Percentiles rank a stretch among this genome's conserved stretches.
These are phyloP conservation scores for Physocladia obscura DNA, from an alignment of 192 early-diverging fungal species.

Conservation along the genomic window DNA sequence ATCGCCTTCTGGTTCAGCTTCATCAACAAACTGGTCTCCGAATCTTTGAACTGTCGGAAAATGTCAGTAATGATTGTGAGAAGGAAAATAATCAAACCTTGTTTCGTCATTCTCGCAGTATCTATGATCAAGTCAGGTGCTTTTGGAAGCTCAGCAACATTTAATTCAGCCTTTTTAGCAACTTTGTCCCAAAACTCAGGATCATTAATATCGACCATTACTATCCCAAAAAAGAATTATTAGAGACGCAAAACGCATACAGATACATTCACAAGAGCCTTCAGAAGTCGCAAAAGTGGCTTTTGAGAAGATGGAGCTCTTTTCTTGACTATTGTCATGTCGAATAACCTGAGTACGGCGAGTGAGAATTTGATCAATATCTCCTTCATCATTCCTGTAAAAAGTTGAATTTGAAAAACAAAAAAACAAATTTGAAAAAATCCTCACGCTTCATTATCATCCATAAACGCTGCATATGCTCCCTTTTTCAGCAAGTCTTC, in stretches of 20 bases:
- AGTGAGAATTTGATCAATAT: slow-evolving; percentile 82
- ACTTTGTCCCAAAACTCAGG: slow-evolving; percentile 90
- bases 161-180: slow-evolving; percentile 72
- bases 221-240: slow-evolving; percentile 16
- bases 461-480: slow-evolving; percentile 83
- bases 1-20: slow-evolving; percentile 2
- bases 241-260: not conserved
- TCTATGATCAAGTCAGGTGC: slow-evolving; percentile 66
- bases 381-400: slow-evolving; percentile 67
- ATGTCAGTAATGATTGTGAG: not conserved
- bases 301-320: slow-evolving; percentile 83
- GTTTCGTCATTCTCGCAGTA: slow-evolving; percentile 66
- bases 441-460: slow-evolving; percentile 68
- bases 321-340: slow-evolving; percentile 67
- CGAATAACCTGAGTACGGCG: slow-evolving; percentile 74
- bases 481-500: slow-evolving; percentile 86
- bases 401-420: slow-evolving; percentile 1
- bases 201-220: slow-evolving; percentile 76
- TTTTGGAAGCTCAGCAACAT: slow-evolving; percentile 54
- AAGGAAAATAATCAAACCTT: slow-evolving; percentile 40
- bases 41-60: slow-evolving; percentile 14
- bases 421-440: slow-evolving; percentile 10
- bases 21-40: slow-evolving; percentile 16
- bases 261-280: not conserved
- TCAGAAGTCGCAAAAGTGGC: slow-evolving; percentile 67